phyloP scores from a whole-genome alignment of 176 grass and related monocot genomes.

The Aegilops speltoides region DNA sequence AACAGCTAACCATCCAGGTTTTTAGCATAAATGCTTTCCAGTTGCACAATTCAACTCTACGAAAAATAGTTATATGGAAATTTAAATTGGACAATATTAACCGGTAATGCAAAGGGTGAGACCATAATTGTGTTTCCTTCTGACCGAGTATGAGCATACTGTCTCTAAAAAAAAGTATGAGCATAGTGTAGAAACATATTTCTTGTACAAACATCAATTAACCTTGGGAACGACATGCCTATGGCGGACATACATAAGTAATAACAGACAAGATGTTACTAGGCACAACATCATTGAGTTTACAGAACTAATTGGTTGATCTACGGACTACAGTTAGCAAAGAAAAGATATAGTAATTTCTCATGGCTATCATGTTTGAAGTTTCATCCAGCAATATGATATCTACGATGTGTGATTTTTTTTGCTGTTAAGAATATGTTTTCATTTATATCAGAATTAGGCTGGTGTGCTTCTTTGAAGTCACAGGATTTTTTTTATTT shows the following conservation, averaged over 20 bases:
- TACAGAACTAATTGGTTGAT: neutral
- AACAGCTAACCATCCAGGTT: neutral
- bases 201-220: neutral
- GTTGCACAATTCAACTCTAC: neutral
- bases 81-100: neutral
- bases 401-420: too few relatives aligned
- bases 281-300: neutral
- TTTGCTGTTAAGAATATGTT: neutral
- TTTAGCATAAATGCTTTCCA: neutral
- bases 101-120: neutral
- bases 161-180: too few relatives aligned
- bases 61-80: neutral
- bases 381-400: neutral
- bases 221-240: neutral
- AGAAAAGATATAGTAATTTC: neutral
- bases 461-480: neutral
- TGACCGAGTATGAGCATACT: too few relatives aligned
- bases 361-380: neutral
- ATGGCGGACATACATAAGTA: neutral
- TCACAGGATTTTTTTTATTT: neutral
- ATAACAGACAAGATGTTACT: neutral
- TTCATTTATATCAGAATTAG: neutral
- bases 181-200: neutral
- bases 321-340: neutral
- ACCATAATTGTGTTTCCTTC: too few relatives aligned